These are phyloP conservation scores for Penicillium paradoxum DNA, from an alignment of 495 filamentous ascomycete species.

Conservation along the genomic window DNA sequence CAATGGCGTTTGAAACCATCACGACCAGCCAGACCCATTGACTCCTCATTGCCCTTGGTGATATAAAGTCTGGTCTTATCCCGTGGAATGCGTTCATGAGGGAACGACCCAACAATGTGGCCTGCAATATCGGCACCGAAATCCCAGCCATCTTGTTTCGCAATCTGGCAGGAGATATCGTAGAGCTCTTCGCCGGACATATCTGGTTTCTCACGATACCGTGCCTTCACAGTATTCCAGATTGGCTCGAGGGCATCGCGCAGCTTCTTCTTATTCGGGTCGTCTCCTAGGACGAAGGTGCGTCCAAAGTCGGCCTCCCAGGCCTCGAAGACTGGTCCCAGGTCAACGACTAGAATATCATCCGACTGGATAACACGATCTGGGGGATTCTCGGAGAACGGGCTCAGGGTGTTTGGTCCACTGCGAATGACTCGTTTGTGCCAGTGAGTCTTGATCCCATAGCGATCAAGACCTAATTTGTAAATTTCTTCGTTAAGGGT, in stretches of 20 bases:
- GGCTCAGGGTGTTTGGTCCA: constrained; percentile 43
- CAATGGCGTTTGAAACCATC: constrained; percentile 44
- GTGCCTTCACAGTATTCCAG: constrained; percentile 37
- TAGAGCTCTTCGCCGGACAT: constrained; percentile 44
- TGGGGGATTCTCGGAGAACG: constrained; percentile 44
- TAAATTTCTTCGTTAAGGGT: constrained; percentile 45
- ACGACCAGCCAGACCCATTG: constrained; percentile 31
- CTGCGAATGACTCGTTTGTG: constrained; percentile 49
- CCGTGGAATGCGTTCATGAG: constrained; percentile 46
- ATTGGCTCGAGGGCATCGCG: constrained; percentile 42
- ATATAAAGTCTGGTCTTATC: constrained; percentile 41
- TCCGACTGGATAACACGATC: constrained; percentile 44
- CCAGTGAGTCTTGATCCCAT: constrained; percentile 45
- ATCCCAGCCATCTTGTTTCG: constrained; percentile 29
- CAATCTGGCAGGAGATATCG: constrained; percentile 28
- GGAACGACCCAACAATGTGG: constrained; percentile 39
- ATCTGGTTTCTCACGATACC: constrained; percentile 28
- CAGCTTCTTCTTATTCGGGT: constrained; percentile 38
- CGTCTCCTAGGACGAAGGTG: constrained; percentile 44
- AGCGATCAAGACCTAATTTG: constrained; percentile 38
- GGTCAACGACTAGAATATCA: constrained; percentile 47
- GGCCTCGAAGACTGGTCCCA: constrained; percentile 48
- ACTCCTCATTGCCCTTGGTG: constrained; percentile 34
- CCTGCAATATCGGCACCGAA: constrained; percentile 43
- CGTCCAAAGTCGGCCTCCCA: constrained; percentile 51